Conservation (phyloP, 306 rosid species). For the Dryas octopetala region DNA sequence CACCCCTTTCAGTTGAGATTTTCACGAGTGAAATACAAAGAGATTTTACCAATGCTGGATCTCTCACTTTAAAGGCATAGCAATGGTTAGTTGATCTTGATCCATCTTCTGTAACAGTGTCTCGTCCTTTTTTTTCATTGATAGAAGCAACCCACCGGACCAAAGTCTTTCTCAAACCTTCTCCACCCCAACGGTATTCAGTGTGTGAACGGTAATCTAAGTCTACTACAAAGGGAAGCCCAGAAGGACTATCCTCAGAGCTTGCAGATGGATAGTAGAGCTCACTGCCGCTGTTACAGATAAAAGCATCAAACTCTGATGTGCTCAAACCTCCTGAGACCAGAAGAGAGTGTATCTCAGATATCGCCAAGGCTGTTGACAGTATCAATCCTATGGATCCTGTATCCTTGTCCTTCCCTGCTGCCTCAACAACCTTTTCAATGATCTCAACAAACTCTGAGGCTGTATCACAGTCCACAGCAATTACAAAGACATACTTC, state of each 20-base stretch:
- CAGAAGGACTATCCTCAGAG: slow-evolving; percentile 42
- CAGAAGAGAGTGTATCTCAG: slow-evolving; percentile 40
- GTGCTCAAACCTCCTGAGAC: slow-evolving; percentile 41
- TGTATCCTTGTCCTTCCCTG: slow-evolving; percentile 35
- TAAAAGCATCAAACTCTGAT: slow-evolving; percentile 44
- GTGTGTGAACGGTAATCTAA: slow-evolving; percentile 49
- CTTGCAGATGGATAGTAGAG: slow-evolving; percentile 52
- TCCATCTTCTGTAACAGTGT: slow-evolving; percentile 33
- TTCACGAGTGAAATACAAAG: neutral
- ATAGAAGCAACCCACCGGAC: slow-evolving; percentile 51
- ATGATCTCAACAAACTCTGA: slow-evolving; percentile 34
- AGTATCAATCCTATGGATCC: slow-evolving; percentile 43
- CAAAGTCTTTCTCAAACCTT: slow-evolving; percentile 52
- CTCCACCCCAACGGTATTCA: slow-evolving; percentile 61
- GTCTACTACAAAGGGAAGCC: slow-evolving; percentile 54
- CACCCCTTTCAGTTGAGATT: neutral
- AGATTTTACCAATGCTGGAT: slow-evolving; percentile 37
- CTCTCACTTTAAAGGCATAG: slow-evolving; percentile 41
- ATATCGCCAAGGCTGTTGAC: slow-evolving; percentile 44
- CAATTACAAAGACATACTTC: slow-evolving; percentile 36
- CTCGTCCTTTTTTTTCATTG: slow-evolving; percentile 33
- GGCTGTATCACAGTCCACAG: slow-evolving; percentile 42
- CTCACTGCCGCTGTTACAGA: slow-evolving; percentile 55
- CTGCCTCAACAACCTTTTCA: slow-evolving; percentile 33
- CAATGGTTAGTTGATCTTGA: slow-evolving; percentile 46